Base-by-base conservation (phyloP, 139 green algal genomes). In the Edaphochlamys debaryana region DNA sequence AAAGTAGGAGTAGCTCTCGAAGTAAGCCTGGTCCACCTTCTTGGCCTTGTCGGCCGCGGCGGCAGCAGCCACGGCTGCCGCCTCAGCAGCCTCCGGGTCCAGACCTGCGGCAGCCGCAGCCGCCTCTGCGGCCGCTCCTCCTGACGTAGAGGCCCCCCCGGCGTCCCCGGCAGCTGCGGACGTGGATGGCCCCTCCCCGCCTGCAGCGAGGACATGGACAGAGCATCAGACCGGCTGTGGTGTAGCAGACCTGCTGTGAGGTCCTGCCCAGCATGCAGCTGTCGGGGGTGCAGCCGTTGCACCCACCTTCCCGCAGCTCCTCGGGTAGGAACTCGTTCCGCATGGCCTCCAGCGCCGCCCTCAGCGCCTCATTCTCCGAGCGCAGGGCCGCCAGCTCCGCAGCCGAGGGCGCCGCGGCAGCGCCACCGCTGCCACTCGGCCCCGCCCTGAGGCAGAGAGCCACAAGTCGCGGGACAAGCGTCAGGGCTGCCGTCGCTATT, bases 1-100 rank as follows among this genome's bases (percentile, higher is more conserved):
- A 86, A 99, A 96, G 58, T 85, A 84, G 50, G 85, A 87, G 87
- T 99, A 99, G 27, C 91, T 96, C 72, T 97, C 94, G 89, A 98
- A 98, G 82, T 98, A 98, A 25, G 76, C 80, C 13, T 85, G 72
- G 69, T 98, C 94, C 41, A 97, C 90, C 41, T 81, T 86, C 34
- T 60, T 40, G 11, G 54, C 75, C 2, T 30, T 67, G 6, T n/a
- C 81, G 4, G 48, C 56, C 7, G 58, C 64, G 29, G 67, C 69
- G 7, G 48, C 69, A 27, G 48, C 54, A 3, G 54, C 38, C 6
- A 70, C 56, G 1, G 68, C 69, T 1, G 45, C 77, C 25, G 48
- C 78, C 9, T n/a, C 70, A 4, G 48, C 48, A 19, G 45, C 70
- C 48, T 79, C 70, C 3, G 70, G 20, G 32, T 41, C 48, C 37